Conservation (phyloP, 305 asterid genomes). For the Fraxinus greggii region DNA sequence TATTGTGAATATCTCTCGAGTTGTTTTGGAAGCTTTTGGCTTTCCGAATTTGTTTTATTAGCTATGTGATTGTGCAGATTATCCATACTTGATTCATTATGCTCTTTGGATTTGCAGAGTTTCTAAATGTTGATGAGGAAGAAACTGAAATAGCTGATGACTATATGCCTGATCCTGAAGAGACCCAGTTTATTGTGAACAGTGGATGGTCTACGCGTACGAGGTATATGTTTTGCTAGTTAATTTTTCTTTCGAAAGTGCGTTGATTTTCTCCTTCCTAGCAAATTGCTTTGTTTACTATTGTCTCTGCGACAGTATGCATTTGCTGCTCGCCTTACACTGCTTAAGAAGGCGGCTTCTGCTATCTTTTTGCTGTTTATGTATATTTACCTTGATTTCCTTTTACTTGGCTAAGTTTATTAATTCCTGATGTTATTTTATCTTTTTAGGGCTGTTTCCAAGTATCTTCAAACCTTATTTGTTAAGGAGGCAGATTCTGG, state of each 20-base stretch:
- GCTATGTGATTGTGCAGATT: neutral
- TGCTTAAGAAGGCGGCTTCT: neutral
- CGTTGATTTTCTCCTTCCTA: neutral
- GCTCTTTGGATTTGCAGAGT: conserved; percentile 53
- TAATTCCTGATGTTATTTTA: neutral
- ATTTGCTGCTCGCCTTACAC: neutral
- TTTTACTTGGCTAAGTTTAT: neutral
- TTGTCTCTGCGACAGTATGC: neutral
- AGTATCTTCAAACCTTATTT: conserved; percentile 74
- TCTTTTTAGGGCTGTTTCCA: conserved; percentile 78
- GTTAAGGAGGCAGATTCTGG: conserved; percentile 65
- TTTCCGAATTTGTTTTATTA: neutral
- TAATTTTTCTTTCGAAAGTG: neutral
- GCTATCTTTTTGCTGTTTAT: neutral
- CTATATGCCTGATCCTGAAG: conserved; percentile 54
- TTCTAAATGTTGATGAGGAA: conserved; percentile 82
- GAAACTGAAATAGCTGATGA: conserved; percentile 75
- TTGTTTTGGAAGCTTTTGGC: neutral
- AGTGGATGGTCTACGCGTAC: conserved; percentile 99
- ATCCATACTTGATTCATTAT: conserved; percentile 2
- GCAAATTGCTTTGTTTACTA: neutral
- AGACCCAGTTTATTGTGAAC: conserved; percentile 58
- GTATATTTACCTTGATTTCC: neutral
- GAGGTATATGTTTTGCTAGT: conserved; percentile 42
- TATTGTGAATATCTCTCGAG: neutral